These are phyloP conservation scores for Ambrosia trifida DNA, from an alignment of 129 eudicot species.

Conservation along the genomic window DNA sequence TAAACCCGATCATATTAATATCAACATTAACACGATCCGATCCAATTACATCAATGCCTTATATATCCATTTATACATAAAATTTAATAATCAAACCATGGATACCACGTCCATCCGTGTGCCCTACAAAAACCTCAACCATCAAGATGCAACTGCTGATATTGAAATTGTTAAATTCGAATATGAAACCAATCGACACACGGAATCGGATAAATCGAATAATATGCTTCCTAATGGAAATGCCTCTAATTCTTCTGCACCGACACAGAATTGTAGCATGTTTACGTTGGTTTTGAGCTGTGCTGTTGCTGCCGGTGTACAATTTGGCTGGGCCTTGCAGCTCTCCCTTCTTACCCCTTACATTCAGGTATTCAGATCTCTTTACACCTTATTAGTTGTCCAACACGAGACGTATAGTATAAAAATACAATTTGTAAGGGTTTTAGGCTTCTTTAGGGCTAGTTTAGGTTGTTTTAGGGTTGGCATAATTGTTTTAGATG, in stretches of 20 bases:
- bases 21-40: conserved; percentile 4
- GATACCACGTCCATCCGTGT: conserved; percentile 73
- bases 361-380: conserved; percentile 59
- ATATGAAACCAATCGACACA: conserved; percentile 22
- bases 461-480: too few relatives aligned
- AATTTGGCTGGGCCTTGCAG: conserved; percentile 98
- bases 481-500: too few relatives aligned
- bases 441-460: too few relatives aligned
- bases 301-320: conserved; percentile 93
- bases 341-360: conserved; percentile 92
- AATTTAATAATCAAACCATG: conserved; percentile 33
- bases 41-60: conserved; percentile 16
- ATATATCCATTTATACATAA: not conserved
- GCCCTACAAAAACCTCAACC: conserved; percentile 72
- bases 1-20: not conserved
- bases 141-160: conserved; percentile 33
- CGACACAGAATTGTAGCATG: conserved; percentile 41
- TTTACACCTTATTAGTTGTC: not conserved
- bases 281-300: conserved; percentile 72
- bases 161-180: conserved; percentile 59
- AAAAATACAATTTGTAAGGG: too few relatives aligned
- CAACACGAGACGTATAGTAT: too few relatives aligned
- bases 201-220: conserved; percentile 23
- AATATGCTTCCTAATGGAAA: conserved; percentile 28
- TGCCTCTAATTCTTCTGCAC: conserved; percentile 32